A percentile compares a stretch with the other conserved stretches of the same genome.
phyloP scores from a whole-genome alignment of 352 stramenopile genomes.

The Phytophthora megakarya region DNA sequence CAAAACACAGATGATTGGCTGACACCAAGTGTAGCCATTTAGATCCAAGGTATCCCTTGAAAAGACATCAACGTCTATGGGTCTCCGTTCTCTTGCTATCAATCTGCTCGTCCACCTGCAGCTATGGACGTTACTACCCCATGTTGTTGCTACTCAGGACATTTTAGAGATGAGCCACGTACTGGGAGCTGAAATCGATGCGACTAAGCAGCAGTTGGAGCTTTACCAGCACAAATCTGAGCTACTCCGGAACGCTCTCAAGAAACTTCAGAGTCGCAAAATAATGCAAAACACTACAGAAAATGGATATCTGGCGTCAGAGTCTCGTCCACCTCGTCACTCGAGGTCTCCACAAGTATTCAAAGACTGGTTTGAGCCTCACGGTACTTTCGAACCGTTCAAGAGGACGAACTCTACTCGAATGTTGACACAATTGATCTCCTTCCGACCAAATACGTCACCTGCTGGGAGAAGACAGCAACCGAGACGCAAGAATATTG shows the following conservation, averaged over 20 bases:
- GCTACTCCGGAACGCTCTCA: constrained; percentile 9
- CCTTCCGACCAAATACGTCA: constrained; percentile 26
- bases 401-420: not conserved
- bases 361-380: constrained; percentile 34
- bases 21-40: constrained; percentile 12
- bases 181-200: constrained; percentile 30
- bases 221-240: constrained; percentile 30
- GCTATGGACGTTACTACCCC: not conserved
- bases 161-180: not conserved
- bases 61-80: constrained; percentile 12
- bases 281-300: not conserved
- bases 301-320: not conserved
- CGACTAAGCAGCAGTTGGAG: constrained; percentile 21
- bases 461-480: constrained; percentile 22
- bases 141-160: not conserved
- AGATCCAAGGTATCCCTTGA: not conserved
- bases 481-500: constrained; percentile 6
- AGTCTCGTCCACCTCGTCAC: not conserved
- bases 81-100: not conserved
- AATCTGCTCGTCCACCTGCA: constrained; percentile 16
- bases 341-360: constrained; percentile 22
- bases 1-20: constrained; percentile 14
- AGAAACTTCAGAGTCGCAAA: constrained; percentile 5
- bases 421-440: constrained; percentile 25
- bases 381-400: constrained; percentile 1